Evolutionary conservation across 2,329 filamentous ascomycete species (phyloP), one percentile per base, ranked within the genome.

Genomic region (Scleromitrula shiraiana): DNA sequence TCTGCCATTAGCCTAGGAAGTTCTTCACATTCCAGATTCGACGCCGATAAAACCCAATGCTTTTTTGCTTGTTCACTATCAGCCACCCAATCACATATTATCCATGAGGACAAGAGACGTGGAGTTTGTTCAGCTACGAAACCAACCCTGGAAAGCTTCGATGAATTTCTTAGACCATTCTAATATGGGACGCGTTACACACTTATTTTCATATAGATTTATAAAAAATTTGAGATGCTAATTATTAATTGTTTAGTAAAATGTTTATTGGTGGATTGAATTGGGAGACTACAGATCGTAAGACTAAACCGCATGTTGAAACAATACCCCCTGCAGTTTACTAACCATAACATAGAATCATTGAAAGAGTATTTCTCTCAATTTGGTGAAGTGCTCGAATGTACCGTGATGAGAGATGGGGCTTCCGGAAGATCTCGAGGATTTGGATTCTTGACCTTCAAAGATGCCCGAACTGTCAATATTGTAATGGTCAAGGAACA

Each of bases 401-500:
- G 93, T 66, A 98, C 93, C 14, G 93, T 98, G n/a, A 98, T 98
- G 93, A 81, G 93, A 56, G 93, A 98, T 68, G 90, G 89, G 53
- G 85, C 87, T 41, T 95, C 89, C 8, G 93, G 93, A 36, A 83
- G 93, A 54, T 97, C 93, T 24, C 82, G 93, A 68, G 93, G 93
- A 20, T 98, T 98, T 61, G 93, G 93, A 24, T 98, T 98, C 70
- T 75, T 98, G 53, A 98, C 93, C 0, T 98, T 98, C 75, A 94
- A 88, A 65, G 93, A 98, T 63, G 85, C 93, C 40, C 95, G 95
- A 71, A 95, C 88, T 4, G 93, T 98, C 57, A 98, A 98, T 65
- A 95, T 89, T 57, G 93, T 98, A 55, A 98, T 98, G 93, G 93
- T 98, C 54, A 98, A 98, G 70, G 93, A 98, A 66, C 93, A 98